Evolutionary conservation across 768 basidiomycete species (phyloP).

Genomic region (Xanthoconium purpureum): DNA sequence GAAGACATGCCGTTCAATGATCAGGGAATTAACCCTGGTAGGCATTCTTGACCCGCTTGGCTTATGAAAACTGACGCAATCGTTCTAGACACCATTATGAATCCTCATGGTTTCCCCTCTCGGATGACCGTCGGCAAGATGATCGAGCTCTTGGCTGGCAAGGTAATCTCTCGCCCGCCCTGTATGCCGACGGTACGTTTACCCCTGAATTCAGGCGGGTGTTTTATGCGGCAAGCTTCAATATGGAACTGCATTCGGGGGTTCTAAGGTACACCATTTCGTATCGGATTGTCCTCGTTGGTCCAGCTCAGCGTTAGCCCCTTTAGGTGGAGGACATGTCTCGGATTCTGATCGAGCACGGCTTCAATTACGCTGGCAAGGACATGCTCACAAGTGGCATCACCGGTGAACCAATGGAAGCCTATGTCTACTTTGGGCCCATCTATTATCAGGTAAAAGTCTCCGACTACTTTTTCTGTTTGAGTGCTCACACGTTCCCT

Average conservation of each 20-base stretch:
- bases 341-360: constrained; percentile 88
- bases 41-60: constrained; percentile 15
- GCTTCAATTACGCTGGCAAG: constrained; percentile 98
- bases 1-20: constrained; percentile 99
- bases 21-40: constrained; percentile 90
- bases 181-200: neutral
- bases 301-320: constrained; percentile 7
- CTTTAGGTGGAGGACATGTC: constrained; percentile 95
- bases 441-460: constrained; percentile 88
- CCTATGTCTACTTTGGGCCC: constrained; percentile 97
- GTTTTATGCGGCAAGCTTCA: constrained; percentile 86
- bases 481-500: neutral
- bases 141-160: constrained; percentile 96
- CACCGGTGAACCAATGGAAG: constrained; percentile 93
- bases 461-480: constrained; percentile 2
- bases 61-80: constrained; percentile 11
- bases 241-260: constrained; percentile 96
- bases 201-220: constrained; percentile 60
- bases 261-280: constrained; percentile 69
- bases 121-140: constrained; percentile 99
- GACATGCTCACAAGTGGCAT: constrained; percentile 99
- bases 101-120: constrained; percentile 98
- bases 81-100: constrained; percentile 94
- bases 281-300: neutral
- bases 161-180: constrained; percentile 44